Evolutionary conservation across 1,284 basidiomycete genomes (phyloP), one percentile per base, ranked within the genome.

Genomic region (Leccinum ponderosum): DNA sequence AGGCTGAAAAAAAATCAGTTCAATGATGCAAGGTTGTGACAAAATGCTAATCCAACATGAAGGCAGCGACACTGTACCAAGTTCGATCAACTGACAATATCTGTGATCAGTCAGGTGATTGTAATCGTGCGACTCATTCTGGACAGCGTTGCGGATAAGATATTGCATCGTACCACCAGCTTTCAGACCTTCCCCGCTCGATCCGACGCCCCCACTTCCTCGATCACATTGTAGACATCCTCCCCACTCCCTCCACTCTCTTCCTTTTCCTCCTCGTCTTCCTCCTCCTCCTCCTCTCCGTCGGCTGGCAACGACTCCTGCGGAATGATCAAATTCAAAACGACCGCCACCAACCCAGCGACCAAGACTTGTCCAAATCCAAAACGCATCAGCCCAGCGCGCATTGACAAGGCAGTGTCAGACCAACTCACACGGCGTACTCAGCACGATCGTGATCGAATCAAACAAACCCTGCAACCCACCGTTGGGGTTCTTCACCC

Each of bases 401-500:
- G 6, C 29, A 1, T 29, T 2, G 27, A 31, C n/a, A 14, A 31
- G 8, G 15, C 15, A 27, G 27, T 29, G 27, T 2, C n/a, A 6
- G 0, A 37, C n/a, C 55, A 27, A 27, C 89, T 77, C 73, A 91
- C 90, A 92, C 50, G 90, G 90, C 2, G 89, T 92, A 63, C 84
- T 87, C 53, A 94, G 74, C 14, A 94, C 76, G 66, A 94, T 94
- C 27, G 87, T 87, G 65, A 95, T 92, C 4, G 87, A 89, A 70
- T 89, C 80, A 62, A 95, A 85, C 59, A 94, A 79, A 1, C 93
- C 91, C 61, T 82, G 73, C 7, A 94, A 75, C 1, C 87, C 90
- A 50, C 77, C 80, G 67, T 77, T 87, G 12, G 84, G 79, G 57
- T 81, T 77, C 0, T 73, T 66, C 1, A 92, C 87, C 9, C 83